Conservation (phyloP, 441 rosid species). For the Aleurites moluccanus region DNA sequence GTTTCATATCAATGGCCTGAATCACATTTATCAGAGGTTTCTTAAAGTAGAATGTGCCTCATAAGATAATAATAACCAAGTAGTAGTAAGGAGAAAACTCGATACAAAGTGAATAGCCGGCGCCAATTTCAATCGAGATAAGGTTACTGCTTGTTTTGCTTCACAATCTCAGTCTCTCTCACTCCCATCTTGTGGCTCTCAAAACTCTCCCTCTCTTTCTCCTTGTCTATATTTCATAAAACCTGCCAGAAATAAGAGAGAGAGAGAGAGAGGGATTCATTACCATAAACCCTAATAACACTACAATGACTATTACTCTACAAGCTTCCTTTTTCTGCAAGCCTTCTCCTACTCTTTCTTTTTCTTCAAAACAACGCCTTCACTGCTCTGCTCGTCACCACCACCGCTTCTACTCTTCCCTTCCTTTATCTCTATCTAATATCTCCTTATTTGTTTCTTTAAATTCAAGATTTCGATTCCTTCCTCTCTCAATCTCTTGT, state of each 20-base stretch:
- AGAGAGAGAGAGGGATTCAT: neutral
- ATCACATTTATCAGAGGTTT: too few relatives aligned
- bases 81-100: too few relatives aligned
- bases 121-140: slow-evolving; percentile 45
- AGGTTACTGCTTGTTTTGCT: slow-evolving; percentile 20
- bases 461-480: slow-evolving; percentile 28
- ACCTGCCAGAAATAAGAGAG: neutral
- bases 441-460: slow-evolving; percentile 28
- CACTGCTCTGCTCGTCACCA: slow-evolving; percentile 7
- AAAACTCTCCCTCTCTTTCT: slow-evolving; percentile 6
- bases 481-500: slow-evolving; percentile 34
- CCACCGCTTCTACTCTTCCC: neutral
- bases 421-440: slow-evolving; percentile 29
- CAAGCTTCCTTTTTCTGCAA: slow-evolving; percentile 64
- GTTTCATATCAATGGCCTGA: too few relatives aligned
- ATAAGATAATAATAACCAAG: too few relatives aligned
- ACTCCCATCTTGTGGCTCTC: slow-evolving; percentile 45
- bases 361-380: slow-evolving; percentile 20
- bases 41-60: too few relatives aligned
- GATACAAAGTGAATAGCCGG: too few relatives aligned
- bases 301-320: slow-evolving; percentile 47
- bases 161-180: slow-evolving; percentile 7
- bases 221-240: neutral
- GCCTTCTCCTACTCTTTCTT: slow-evolving; percentile 28
- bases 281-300: slow-evolving; percentile 44